phyloP scores from a whole-genome alignment of 73 alveolate genomes.

The Paramecium octaurelia region DNA sequence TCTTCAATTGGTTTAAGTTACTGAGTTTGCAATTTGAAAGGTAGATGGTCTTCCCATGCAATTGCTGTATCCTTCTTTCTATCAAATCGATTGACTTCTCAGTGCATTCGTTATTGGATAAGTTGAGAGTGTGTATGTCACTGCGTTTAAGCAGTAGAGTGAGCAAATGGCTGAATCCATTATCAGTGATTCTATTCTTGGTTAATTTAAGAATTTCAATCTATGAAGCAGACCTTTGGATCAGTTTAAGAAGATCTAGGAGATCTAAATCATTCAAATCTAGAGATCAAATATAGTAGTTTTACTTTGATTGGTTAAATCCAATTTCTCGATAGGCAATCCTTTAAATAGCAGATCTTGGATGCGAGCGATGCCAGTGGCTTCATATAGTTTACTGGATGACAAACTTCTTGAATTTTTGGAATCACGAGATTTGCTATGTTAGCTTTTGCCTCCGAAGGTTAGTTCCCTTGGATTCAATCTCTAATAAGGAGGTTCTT shows the following conservation, averaged over 20 bases:
- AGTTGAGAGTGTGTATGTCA: conserved; percentile 4
- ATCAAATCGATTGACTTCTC: neutral
- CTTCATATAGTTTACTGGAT: neutral
- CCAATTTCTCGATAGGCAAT: neutral
- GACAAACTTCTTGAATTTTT: neutral
- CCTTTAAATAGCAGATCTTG: neutral
- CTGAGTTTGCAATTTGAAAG: neutral
- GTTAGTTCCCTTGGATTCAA: neutral
- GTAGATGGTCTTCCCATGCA: neutral
- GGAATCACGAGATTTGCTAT: neutral
- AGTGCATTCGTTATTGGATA: neutral
- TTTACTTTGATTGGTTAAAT: neutral
- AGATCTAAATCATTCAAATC: neutral
- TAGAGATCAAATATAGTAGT: neutral
- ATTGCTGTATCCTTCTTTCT: neutral
- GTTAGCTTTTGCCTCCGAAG: neutral
- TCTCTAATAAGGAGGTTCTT: neutral
- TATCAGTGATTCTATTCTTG: neutral
- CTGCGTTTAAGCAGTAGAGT: neutral
- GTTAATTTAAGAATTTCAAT: neutral
- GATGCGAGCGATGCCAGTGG: neutral
- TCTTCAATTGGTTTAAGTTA: neutral
- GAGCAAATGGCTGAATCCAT: neutral
- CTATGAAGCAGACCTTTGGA: neutral
- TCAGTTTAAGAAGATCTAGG: neutral